Percentiles rank a stretch among this genome's conserved stretches.
These are phyloP conservation scores for Bigelowiella natans DNA, from an alignment of 78 protist genomes.

Conservation along the genomic window DNA sequence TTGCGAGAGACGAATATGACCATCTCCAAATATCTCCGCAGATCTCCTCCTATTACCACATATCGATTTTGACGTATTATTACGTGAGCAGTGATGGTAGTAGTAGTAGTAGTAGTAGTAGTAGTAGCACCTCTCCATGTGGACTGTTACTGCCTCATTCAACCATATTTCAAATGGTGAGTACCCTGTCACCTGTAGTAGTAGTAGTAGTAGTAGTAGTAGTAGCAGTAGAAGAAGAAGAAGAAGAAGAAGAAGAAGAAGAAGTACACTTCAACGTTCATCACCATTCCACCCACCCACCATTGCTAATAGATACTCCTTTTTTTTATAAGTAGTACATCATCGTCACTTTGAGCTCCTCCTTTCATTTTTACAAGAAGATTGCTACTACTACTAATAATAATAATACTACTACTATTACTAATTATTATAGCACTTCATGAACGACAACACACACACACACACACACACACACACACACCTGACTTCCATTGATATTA, in stretches of 20 bases:
- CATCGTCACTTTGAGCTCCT: too few species aligned
- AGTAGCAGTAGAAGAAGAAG: not conserved
- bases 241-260: not conserved
- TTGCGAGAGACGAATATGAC: too few species aligned
- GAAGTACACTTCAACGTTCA: too few species aligned
- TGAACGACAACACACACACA: not conserved
- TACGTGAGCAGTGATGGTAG: too few species aligned
- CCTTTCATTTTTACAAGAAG: too few species aligned
- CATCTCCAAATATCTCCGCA: too few species aligned
- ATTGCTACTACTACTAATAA: too few species aligned
- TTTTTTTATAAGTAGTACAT: not conserved
- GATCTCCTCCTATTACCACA: too few species aligned
- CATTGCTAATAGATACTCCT: not conserved
- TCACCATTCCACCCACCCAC: too few species aligned
- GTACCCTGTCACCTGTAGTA: conserved; percentile 3
- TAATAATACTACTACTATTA: too few species aligned
- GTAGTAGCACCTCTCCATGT: not conserved
- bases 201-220: not conserved
- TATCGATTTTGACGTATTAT: too few species aligned
- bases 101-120: too few species aligned
- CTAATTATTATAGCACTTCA: not conserved
- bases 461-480: not conserved
- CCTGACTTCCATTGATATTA: conserved; percentile 5
- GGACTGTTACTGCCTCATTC: not conserved
- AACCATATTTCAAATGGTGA: not conserved